Conservation (phyloP, 805 yeast genomes). For the Ogataea nonfermentans region DNA sequence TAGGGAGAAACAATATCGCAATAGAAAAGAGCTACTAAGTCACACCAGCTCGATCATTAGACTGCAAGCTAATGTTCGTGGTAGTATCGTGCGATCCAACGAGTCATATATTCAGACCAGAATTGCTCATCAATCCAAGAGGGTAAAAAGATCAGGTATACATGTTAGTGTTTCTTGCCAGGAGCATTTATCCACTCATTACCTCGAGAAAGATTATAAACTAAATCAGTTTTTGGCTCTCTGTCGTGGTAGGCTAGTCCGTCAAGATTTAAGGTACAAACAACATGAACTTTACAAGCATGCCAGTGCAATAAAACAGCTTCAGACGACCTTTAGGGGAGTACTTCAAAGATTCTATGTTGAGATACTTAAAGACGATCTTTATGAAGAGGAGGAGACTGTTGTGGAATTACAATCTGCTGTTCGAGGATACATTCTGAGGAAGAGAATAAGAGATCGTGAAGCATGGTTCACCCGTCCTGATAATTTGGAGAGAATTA, state of each 20-base stretch:
- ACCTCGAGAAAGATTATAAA: conserved; percentile 6
- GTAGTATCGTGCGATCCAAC: conserved; percentile 32
- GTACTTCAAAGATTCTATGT: conserved; percentile 54
- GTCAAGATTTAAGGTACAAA: conserved; percentile 29
- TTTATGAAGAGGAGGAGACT: conserved; percentile 42
- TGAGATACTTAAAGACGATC: conserved; percentile 53
- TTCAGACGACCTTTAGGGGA: conserved; percentile 67
- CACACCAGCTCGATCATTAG: conserved; percentile 27
- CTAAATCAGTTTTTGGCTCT: conserved; percentile 42
- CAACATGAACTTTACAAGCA: conserved; percentile 20
- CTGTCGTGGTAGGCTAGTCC: conserved; percentile 41
- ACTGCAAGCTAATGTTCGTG: conserved; percentile 47
- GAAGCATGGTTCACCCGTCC: conserved; percentile 47
- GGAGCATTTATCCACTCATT: conserved; percentile 6
- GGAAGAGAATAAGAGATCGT: conserved; percentile 37
- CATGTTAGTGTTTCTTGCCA: conserved; percentile 6
- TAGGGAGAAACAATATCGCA: conserved; percentile 19
- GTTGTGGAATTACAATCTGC: conserved; percentile 53
- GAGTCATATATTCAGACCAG: conserved; percentile 3
- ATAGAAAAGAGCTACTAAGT: conserved; percentile 21
- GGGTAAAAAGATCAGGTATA: conserved; percentile 1
- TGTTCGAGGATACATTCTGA: conserved; percentile 45
- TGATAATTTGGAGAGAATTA: conserved; percentile 53
- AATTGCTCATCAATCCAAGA: not conserved
- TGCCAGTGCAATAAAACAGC: conserved; percentile 34